Evolutionary conservation across 768 basidiomycete genomes (phyloP).

Genomic region (Boletus insuetus): DNA sequence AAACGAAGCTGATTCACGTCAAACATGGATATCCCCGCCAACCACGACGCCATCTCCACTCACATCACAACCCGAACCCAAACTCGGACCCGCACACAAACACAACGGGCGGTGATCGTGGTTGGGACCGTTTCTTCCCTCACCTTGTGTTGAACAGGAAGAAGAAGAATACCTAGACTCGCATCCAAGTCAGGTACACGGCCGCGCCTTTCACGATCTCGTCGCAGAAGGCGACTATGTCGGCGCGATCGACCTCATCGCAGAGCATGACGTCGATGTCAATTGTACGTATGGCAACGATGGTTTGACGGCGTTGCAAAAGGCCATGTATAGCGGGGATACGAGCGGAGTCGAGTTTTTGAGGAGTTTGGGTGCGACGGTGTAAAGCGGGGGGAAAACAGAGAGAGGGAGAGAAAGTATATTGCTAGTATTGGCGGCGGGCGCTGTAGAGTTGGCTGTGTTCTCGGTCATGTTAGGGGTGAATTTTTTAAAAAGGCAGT

Average conservation of each 20-base stretch:
- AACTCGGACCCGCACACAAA: no score
- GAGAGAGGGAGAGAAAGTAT: no score
- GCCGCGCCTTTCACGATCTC: conserved; percentile 26
- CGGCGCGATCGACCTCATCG: conserved; percentile 14
- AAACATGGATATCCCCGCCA: not conserved
- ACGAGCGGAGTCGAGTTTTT: conserved; percentile 18
- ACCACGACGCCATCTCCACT: not conserved
- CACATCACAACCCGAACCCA: no score
- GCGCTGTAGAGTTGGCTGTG: no score
- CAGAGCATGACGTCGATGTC: conserved; percentile 21
- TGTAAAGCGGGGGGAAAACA: not conserved
- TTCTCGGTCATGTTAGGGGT: no score
- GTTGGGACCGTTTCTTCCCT: no score
- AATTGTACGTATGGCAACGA: conserved; percentile 20
- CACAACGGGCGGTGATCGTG: no score
- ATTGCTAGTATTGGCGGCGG: no score
- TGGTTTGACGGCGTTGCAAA: conserved; percentile 21
- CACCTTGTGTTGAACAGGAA: conserved; percentile 9
- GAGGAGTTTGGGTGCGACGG: conserved; percentile 18
- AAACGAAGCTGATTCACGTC: not conserved
- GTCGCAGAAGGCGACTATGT: conserved; percentile 22
- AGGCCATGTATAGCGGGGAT: conserved; percentile 22
- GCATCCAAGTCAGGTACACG: conserved; percentile 15
- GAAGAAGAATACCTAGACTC: conserved; percentile 21
- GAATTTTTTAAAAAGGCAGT: no score